These are phyloP conservation scores for Triticum dicoccoides DNA, from an alignment of 176 grass and related monocot species.

Conservation along the genomic window DNA sequence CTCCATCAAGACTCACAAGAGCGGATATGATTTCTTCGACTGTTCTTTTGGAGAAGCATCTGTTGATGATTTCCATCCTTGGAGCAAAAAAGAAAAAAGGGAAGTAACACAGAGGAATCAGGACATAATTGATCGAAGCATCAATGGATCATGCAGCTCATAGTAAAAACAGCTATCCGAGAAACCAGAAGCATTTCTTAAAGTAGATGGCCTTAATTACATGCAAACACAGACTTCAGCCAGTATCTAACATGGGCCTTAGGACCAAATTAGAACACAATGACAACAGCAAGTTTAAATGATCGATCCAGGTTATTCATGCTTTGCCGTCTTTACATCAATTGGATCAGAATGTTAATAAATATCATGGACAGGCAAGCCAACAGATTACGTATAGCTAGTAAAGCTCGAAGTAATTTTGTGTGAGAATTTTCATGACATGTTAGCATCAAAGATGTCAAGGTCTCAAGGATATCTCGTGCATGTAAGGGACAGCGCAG, in stretches of 20 bases:
- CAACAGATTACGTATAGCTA: not conserved
- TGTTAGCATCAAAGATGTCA: not conserved
- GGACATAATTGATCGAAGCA: not conserved
- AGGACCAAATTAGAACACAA: not conserved
- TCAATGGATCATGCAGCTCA: not conserved
- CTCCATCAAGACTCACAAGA: slow-evolving; percentile 70
- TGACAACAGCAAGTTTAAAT: not conserved
- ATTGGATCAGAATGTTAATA: not conserved
- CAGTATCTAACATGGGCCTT: not conserved
- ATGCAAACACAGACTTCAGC: not conserved
- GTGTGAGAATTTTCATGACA: not conserved
- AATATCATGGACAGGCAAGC: not conserved
- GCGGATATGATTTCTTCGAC: slow-evolving; percentile 87
- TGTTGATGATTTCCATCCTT: slow-evolving; percentile 83
- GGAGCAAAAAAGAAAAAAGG: not conserved
- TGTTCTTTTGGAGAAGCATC: slow-evolving; percentile 90
- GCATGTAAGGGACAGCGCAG: not conserved
- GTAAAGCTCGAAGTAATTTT: not conserved
- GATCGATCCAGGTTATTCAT: not conserved
- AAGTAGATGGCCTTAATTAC: not conserved
- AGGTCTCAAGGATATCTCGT: not conserved
- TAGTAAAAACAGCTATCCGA: not conserved
- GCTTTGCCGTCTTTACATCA: slow-evolving; percentile 8
- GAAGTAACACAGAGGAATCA: slow-evolving; percentile 17
- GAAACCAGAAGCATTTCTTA: not conserved